Evolutionary conservation across 129 eudicot species (phyloP).

Genomic region (Ambrosia trifida): DNA sequence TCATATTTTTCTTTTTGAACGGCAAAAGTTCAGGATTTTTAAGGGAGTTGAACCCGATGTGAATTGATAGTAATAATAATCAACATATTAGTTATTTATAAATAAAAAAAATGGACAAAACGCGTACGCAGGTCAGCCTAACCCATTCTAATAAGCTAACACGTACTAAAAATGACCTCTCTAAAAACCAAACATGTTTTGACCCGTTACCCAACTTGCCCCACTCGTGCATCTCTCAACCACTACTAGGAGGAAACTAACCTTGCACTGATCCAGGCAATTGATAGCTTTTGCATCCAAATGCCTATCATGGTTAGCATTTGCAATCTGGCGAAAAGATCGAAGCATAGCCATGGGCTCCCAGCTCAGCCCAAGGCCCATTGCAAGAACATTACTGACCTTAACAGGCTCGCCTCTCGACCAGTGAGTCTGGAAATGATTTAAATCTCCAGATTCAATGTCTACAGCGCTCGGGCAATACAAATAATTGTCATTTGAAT

Average conservation of each 20-base stretch:
- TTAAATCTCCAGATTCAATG: constrained; percentile 39
- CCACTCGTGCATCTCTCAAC: too few species aligned
- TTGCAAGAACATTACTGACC: constrained; percentile 59
- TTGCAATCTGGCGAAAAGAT: constrained; percentile 50
- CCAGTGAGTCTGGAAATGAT: constrained; percentile 68
- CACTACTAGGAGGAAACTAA: constrained; percentile 22
- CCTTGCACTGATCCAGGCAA: constrained; percentile 69
- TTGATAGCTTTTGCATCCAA: constrained; percentile 44
- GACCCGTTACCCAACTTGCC: too few species aligned
- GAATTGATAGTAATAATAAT: too few species aligned
- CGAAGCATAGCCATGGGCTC: constrained; percentile 80
- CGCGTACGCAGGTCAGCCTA: too few species aligned
- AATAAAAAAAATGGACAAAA: too few species aligned
- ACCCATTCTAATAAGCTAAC: too few species aligned
- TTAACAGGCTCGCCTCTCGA: constrained; percentile 61
- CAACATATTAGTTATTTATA: too few species aligned
- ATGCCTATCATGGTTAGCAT: constrained; percentile 17
- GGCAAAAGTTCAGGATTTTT: too few species aligned
- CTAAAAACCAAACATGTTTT: neutral
- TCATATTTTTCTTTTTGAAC: too few species aligned
- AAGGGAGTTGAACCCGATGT: too few species aligned
- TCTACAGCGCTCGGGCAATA: constrained; percentile 55
- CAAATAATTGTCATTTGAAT: constrained; percentile 45
- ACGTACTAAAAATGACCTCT: too few species aligned
- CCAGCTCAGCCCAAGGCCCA: constrained; percentile 64